Evolutionary conservation across 2,329 filamentous ascomycete species (phyloP), one percentile per base, ranked within the genome.

Genomic region (Arthrobotrys megalospora): DNA sequence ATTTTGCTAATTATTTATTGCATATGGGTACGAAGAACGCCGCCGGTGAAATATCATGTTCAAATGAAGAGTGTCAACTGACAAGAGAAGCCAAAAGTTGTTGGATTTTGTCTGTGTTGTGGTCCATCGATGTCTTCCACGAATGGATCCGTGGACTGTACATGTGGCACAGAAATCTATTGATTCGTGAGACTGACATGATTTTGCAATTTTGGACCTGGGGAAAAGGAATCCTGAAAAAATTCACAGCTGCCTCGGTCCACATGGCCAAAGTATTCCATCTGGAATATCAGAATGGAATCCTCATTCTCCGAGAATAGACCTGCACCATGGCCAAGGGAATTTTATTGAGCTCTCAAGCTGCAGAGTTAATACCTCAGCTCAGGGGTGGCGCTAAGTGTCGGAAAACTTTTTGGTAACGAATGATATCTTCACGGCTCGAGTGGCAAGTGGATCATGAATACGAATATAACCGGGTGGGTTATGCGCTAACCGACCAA

Each of bases 391-490:
- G 67, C 65, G 58, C 66, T 52, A 77, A 66, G 36, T 78, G 75
- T 78, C 67, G 75, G 75, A 78, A 78, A 78, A 78, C 62, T 68
- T 63, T 70, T 66, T 67, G 73, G 73, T 77, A 77, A 77, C 75
- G 63, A 72, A 72, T 71, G 32, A 60, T 55, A 63, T 64, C 62
- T 14, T 63, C 55, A 50, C 55, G 55, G 53, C 45, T 64, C 21
- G 55, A 64, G 28, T 41, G 64, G 38, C 53, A 48, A 52, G 64
- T 48, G 43, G 34, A 41, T 43, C 58, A 58, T 60, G 64, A n/a
- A 62, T 69, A 45, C 53, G 24, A 50, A 76, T 68, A 60, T 68
- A 66, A 47, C 50, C 69, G 48, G 60, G n/a, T 64, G 60, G 43
- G 43, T 64, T 64, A 64, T 64, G 60, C 60, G 60, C 60, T 64